Base-by-base conservation (phyloP, 139 green algal genomes). In the Chlamydomonas asymmetrica region DNA sequence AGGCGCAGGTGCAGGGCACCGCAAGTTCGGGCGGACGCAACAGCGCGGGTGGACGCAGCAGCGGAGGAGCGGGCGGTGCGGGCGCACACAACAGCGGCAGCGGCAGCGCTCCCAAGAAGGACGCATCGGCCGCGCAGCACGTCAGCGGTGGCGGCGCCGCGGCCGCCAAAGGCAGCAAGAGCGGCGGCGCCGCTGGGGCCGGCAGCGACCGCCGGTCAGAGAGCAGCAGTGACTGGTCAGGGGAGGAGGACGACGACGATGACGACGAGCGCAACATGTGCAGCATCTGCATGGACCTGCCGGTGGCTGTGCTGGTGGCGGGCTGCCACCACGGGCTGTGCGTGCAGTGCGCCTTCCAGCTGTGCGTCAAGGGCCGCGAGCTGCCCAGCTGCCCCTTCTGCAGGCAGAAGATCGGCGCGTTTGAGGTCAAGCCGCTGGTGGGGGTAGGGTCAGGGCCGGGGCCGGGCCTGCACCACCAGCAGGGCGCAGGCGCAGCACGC, bases 281-380 rank as follows among this genome's bases (percentile, higher is more conserved):
- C 57, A 63, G 69, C 22, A 88, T 88, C 43, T 88, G 84, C 61
- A 88, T 88, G 84, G 84, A 88, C 43, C 50, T 74, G 38, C 67
- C 59, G 18, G 77, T 83, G 0, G 77, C 68, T 1, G 66, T 88
- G 18, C 66, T 67, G 45, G 80, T 88, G 7, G 63, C 68, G 16
- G 63, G 73, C 29, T 88, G 84, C 73, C 76, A 81, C 38, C 84
- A 88, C 32, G 79, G 68, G 2, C 73, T 86, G 76, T 88, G 84
- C 48, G 66, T 88, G 68, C 80, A 83, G 76, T 88, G 84, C 64
- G 84, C 84, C 2, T 88, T 83, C 77, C 77, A 88, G 80, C 73
- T 88, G 40, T 86, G 80, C 41, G 74, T 82, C 41, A 88, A 86
- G 76, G 80, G 80, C 22, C 74, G 76, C 22, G 79, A 82, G 52